Conservation (phyloP, 176 grass and related monocot species). For the Bothriochloa decipiens region DNA sequence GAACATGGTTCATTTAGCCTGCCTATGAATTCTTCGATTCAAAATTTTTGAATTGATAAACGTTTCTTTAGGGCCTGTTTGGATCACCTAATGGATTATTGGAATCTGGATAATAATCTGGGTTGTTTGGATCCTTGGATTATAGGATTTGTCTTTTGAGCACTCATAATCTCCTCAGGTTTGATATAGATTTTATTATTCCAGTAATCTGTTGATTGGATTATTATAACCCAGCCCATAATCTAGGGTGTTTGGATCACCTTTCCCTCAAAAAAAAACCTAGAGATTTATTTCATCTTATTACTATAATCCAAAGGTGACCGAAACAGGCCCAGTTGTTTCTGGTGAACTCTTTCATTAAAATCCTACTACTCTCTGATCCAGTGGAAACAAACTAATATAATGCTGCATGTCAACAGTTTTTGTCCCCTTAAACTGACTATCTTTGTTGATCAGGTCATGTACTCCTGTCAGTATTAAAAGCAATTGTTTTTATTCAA, state of each 20-base stretch:
- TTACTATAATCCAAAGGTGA: neutral
- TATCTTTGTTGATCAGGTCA: neutral
- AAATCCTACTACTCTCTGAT: neutral
- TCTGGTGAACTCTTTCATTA: conserved; percentile 3
- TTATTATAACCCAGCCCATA: neutral
- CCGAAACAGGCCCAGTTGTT: neutral
- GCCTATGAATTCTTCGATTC: neutral
- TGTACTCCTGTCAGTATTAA: neutral
- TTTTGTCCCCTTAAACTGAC: neutral
- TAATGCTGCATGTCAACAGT: neutral
- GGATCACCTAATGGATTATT: neutral
- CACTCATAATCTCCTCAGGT: neutral
- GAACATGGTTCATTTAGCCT: neutral
- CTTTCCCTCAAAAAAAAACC: no score
- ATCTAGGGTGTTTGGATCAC: neutral
- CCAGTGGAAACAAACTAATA: conserved; percentile 12
- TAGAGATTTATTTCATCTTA: neutral
- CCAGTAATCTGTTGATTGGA: neutral
- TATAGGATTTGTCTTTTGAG: neutral
- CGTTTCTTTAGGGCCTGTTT: neutral
- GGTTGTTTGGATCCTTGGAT: neutral
- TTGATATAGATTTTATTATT: neutral
- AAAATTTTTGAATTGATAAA: neutral
- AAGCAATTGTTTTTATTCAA: neutral
- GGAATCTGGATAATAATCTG: neutral